Percentiles rank a stretch among this genome's conserved stretches.
Conservation (phyloP, 1,284 basidiomycete species). For the Papiliotrema flavescens region DNA sequence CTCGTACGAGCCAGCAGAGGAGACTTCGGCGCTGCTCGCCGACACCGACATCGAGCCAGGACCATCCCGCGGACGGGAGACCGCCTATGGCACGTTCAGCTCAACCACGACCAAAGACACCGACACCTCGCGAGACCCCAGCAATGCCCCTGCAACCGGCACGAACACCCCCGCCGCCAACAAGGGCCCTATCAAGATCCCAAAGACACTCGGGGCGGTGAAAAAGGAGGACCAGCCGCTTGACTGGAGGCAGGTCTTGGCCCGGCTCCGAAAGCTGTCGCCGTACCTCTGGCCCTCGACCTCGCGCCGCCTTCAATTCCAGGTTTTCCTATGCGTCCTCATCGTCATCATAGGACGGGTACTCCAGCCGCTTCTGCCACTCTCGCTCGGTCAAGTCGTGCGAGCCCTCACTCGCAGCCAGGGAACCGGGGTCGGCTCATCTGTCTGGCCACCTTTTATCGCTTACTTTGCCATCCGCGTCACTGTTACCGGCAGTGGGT, state of each 20-base stretch:
- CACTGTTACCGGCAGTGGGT: slow-evolving; percentile 29
- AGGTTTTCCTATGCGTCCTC: slow-evolving; percentile 25
- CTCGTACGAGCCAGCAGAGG: slow-evolving; percentile 33
- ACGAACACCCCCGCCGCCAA: slow-evolving; percentile 13
- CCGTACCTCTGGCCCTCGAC: slow-evolving; percentile 45
- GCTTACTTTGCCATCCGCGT: slow-evolving; percentile 30
- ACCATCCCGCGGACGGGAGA: not conserved
- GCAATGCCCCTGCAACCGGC: slow-evolving; percentile 4
- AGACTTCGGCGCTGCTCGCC: slow-evolving; percentile 31
- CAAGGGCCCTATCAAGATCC: slow-evolving; percentile 24
- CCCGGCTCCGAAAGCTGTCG: slow-evolving; percentile 32
- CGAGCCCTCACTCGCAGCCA: slow-evolving; percentile 24
- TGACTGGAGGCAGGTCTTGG: slow-evolving; percentile 28
- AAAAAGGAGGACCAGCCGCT: slow-evolving; percentile 32
- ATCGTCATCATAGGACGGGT: slow-evolving; percentile 26
- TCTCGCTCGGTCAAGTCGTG: slow-evolving; percentile 32
- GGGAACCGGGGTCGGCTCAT: slow-evolving; percentile 2
- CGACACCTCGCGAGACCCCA: not conserved
- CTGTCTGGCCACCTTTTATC: slow-evolving; percentile 31
- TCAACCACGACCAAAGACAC: not conserved
- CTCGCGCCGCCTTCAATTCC: slow-evolving; percentile 32
- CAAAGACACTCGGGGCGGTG: slow-evolving; percentile 37
- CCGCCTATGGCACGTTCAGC: slow-evolving; percentile 34
- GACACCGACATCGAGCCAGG: slow-evolving; percentile 6
- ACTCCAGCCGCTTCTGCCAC: slow-evolving; percentile 32